A percentile compares a stretch with the other conserved stretches of the same genome.
Evolutionary conservation across 2,329 filamentous ascomycete genomes (phyloP).

Genomic region (Fusarium subtropicale): DNA sequence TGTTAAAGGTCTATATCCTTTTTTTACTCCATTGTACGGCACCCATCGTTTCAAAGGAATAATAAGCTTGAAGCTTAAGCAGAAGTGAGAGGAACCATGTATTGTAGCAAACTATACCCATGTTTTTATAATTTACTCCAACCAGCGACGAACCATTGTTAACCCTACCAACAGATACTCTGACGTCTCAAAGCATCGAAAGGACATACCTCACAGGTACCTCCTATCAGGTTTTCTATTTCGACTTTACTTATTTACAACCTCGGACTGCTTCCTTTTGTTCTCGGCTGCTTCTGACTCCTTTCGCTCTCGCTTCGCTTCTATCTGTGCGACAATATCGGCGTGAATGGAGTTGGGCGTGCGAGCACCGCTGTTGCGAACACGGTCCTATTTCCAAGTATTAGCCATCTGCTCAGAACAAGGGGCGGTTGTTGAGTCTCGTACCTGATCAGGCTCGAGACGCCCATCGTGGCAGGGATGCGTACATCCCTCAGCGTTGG

Average conservation of each 20-base stretch:
- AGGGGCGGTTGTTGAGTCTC: rapidly evolving
- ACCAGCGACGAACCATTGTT: background rate
- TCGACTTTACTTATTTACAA: background rate
- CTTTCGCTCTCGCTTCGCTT: conserved; percentile 25
- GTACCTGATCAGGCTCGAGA: conserved; percentile 29
- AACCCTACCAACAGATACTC: background rate
- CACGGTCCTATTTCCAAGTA: conserved; percentile 29
- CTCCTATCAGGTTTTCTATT: background rate
- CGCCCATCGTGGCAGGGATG: conserved; percentile 7
- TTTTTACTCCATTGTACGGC: background rate
- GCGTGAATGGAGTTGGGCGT: conserved; percentile 44
- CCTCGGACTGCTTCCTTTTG: background rate
- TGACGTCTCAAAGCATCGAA: background rate
- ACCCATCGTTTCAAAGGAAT: background rate
- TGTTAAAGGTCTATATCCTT: background rate
- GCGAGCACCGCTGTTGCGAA: conserved; percentile 43
- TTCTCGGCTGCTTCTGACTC: background rate
- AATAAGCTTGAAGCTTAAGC: background rate
- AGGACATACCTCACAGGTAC: background rate
- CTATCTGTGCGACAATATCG: conserved; percentile 45
- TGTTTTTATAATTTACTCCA: no score
- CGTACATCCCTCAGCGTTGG: conserved; percentile 11
- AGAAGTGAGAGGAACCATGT: no score
- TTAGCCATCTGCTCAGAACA: background rate
- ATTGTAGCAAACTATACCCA: background rate